Evolutionary conservation across 2,329 filamentous ascomycete species (phyloP), one percentile per base, ranked within the genome.

Genomic region (Hyphodiscus sp.): DNA sequence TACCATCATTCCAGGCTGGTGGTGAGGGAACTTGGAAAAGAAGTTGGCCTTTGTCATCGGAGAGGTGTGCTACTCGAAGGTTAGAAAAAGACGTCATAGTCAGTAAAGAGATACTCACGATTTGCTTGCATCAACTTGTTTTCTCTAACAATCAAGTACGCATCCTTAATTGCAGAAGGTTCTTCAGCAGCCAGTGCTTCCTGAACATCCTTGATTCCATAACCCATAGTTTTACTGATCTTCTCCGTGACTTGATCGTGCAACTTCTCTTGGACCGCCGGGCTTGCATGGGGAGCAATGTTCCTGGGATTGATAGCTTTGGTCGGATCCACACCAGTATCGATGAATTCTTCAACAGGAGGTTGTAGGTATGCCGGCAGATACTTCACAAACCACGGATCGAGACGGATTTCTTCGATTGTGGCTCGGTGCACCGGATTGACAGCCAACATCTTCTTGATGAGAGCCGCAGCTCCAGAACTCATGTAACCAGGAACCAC

Each of bases 101-200:
- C 42, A n/a, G n/a, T 45, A 6, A 18, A 18, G 49, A 42, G 23
- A 33, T 45, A 83, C 89, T 82, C 76, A 95, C 89, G 91, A 69
- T 91, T 95, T 52, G 85, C 86, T 69, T 91, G 88, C 91, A 97
- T 97, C 69, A 97, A 81, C 70, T 96, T 94, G 69, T 97, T 97
- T 71, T 99, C 94, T 50, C 92, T 84, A 23, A 99, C 90, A 69
- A 99, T 99, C 73, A 96, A 85, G 73, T 97, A 99, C 1, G 94
- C 94, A 72, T 99, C 94, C 73, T 99, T 99, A 76, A 99, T 96
- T 11, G 94, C 91, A 54, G 91, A 97, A 13, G 94, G 94, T 69
- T 99, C 94, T 50, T 94, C 85, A 53, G 90, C 91, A 65, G 87
- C 86, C 58, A 99, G 76, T 20, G 94, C 92, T 70, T 97, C 94